These are phyloP conservation scores for Fragaria vesca DNA, from an alignment of 306 rosid species.

Conservation along the genomic window DNA sequence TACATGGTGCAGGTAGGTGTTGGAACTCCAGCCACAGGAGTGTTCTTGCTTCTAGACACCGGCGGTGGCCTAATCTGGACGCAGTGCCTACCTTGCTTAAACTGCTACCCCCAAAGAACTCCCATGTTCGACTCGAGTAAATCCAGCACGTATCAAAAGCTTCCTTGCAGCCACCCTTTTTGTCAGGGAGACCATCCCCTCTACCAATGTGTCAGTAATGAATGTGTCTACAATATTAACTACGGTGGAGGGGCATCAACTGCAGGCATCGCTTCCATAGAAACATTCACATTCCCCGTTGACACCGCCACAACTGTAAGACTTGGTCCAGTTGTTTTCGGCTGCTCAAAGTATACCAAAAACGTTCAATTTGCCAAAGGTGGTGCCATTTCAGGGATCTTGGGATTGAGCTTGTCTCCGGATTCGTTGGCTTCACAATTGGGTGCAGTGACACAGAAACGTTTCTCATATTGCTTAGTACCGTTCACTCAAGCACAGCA, in stretches of 20 bases:
- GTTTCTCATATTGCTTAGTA: conserved; percentile 20
- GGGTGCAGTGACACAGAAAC: not conserved
- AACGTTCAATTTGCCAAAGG: not conserved
- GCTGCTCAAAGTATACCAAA: conserved; percentile 9
- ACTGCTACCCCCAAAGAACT: conserved; percentile 9
- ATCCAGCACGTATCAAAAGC: conserved; percentile 7
- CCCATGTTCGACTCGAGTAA: not conserved
- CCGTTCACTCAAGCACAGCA: conserved; percentile 11
- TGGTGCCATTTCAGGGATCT: not conserved
- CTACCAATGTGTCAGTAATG: conserved; percentile 8
- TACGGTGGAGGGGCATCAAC: conserved; percentile 19
- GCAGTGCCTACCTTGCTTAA: conserved; percentile 23
- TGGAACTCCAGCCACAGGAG: not conserved
- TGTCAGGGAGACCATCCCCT: not conserved
- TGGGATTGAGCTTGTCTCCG: conserved; percentile 11
- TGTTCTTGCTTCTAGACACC: conserved; percentile 14
- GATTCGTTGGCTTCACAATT: conserved; percentile 4
- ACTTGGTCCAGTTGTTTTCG: not conserved
- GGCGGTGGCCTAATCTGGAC: conserved; percentile 24
- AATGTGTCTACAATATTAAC: not conserved
- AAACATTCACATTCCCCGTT: conserved; percentile 15
- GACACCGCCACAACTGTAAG: not conserved
- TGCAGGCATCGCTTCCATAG: not conserved
- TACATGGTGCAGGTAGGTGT: not conserved
- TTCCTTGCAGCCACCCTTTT: conserved; percentile 12